These are phyloP conservation scores for Ajuga chamaepitys DNA, from an alignment of 257 asterid genomes.

Conservation along the genomic window DNA sequence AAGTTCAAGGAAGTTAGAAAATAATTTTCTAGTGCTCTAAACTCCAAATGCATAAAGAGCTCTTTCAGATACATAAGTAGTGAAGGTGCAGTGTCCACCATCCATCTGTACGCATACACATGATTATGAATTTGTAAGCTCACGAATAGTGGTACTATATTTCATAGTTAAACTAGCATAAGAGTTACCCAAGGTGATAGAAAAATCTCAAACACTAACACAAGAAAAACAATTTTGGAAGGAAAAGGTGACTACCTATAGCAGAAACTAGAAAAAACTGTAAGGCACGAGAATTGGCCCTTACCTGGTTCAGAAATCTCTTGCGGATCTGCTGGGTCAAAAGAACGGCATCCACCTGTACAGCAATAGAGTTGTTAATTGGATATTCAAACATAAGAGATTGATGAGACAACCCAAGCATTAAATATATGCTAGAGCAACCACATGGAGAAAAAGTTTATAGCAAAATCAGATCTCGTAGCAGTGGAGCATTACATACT, in stretches of 20 bases:
- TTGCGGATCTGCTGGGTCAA: constrained; percentile 65
- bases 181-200: background rate
- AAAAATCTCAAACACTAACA: background rate
- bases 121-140: too few relatives aligned
- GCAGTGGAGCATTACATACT: background rate
- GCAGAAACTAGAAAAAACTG: background rate
- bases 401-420: background rate
- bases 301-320: constrained; percentile 72
- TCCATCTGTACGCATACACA: too few relatives aligned
- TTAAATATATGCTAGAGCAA: constrained; percentile 7
- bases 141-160: too few relatives aligned
- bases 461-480: background rate
- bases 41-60: too few relatives aligned
- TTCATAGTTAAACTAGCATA: background rate
- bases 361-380: constrained; percentile 17
- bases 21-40: background rate
- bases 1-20: background rate
- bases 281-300: constrained; percentile 13
- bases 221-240: too few relatives aligned
- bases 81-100: too few relatives aligned
- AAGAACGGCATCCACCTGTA: constrained; percentile 81
- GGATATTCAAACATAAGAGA: background rate
- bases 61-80: too few relatives aligned
- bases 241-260: background rate
- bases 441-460: background rate